Evolutionary conservation across 2,329 filamentous ascomycete species (phyloP), one percentile per base, ranked within the genome.

Genomic region (Cordyceps tenuipes): DNA sequence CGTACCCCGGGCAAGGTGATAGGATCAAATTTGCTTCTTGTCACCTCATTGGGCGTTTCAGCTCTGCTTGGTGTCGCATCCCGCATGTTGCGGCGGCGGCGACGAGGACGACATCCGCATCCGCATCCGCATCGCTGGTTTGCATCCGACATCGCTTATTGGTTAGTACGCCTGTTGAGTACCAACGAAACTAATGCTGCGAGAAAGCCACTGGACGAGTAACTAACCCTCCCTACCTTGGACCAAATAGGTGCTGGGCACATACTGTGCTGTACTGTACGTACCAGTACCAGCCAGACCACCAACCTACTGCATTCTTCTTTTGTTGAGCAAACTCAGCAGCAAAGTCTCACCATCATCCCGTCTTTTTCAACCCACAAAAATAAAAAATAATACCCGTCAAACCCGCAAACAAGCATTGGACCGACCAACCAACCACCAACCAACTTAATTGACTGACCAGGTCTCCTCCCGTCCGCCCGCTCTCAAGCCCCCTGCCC

Each of bases 121-220:
- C 26, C 48, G 56, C 56, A 19, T 59, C 48, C 39, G 23, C 47
- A 26, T 39, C 31, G 23, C 23, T 23, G 23, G 23, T 51, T 36
- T 59, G 48, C 56, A 59, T 59, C 56, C 56, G 56, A 59, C 56
- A 59, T 59, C 56, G 56, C 56, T 52, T 4, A 23, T 23, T 23
- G 23, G 23, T 23, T 2, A 23, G 23, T 59, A 59, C 48, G 48
- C 47, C n/a, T 59, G 48, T 23, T 23, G 23, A 23, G 23, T 23
- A 23, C 23, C 34, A 36, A 10, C 5, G 3, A 3, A 29, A 29
- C 3, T 23, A 23, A 23, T 23, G 23, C 23, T 23, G 23, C 4
- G 23, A 23, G 23, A 23, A 23, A 29, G 29, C 29, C 29, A 29
- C 29, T 5, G 1, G 5, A 29, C 29, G 29, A 29, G 29, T 36